Evolutionary conservation across 352 stramenopile genomes (phyloP).

Genomic region (Pythium insidiosum): DNA sequence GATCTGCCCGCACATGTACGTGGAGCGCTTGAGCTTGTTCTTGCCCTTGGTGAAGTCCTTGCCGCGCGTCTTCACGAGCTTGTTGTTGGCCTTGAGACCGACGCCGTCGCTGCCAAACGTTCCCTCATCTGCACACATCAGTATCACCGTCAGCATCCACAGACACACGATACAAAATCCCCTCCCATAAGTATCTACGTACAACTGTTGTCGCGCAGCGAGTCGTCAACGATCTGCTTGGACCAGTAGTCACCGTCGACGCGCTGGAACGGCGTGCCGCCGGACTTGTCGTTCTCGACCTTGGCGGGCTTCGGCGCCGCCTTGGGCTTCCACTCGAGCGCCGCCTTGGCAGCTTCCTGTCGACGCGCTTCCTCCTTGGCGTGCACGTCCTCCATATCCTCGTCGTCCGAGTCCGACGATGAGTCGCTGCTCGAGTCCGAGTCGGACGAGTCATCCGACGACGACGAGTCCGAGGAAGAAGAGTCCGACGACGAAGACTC

Average conservation of each 20-base stretch:
- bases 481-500: slow-evolving; percentile 24
- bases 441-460: slow-evolving; percentile 22
- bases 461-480: slow-evolving; percentile 30
- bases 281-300: slow-evolving; percentile 47
- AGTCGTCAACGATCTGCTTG: slow-evolving; percentile 85
- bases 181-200: slow-evolving; percentile 11
- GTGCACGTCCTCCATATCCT: slow-evolving; percentile 43
- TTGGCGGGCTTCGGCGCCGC: slow-evolving; percentile 65
- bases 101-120: slow-evolving; percentile 95
- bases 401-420: slow-evolving; percentile 35
- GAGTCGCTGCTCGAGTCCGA: too few relatives aligned
- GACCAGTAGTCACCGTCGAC: slow-evolving; percentile 97
- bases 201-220: slow-evolving; percentile 97
- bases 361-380: slow-evolving; percentile 74
- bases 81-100: slow-evolving; percentile 96
- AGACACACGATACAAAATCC: not conserved
- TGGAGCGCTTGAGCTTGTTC: slow-evolving; percentile 99
- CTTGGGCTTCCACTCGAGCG: slow-evolving; percentile 88
- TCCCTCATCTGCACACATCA: slow-evolving; percentile 71
- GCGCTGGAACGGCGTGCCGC: slow-evolving; percentile 95
- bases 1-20: slow-evolving; percentile 93
- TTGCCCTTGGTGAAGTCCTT: slow-evolving; percentile 99
- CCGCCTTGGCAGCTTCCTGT: slow-evolving; percentile 76
- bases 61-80: slow-evolving; percentile 95
- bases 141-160: not conserved